These are phyloP conservation scores for Zoysia pacifica DNA, from an alignment of 176 grass and related monocot species.

Conservation along the genomic window DNA sequence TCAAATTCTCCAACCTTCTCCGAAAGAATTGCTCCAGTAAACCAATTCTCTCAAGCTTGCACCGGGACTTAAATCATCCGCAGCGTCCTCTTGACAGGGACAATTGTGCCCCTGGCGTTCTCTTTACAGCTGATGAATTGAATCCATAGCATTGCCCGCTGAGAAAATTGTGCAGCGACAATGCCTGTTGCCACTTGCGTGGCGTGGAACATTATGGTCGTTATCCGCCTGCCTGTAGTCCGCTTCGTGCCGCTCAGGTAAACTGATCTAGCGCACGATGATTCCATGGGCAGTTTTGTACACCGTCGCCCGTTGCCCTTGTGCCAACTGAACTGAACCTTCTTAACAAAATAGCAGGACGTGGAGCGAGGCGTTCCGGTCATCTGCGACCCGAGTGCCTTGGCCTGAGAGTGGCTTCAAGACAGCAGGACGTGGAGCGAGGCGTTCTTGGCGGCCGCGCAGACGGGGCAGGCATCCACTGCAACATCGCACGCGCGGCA, in stretches of 20 bases:
- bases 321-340: too few relatives aligned
- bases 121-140: background rate
- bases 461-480: conserved; percentile 50
- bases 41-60: background rate
- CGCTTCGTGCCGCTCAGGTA: background rate
- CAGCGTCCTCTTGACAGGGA: background rate
- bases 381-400: background rate
- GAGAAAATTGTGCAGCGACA: background rate
- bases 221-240: background rate
- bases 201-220: background rate
- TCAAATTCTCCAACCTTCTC: background rate
- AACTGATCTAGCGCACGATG: background rate
- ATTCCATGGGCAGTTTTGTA: background rate
- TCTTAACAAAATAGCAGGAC: background rate
- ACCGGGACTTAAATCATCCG: background rate
- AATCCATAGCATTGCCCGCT: background rate
- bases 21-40: background rate
- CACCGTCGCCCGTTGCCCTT: too few relatives aligned
- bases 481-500: conserved; percentile 46
- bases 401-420: background rate
- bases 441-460: conserved; percentile 41
- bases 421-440: conserved; percentile 39
- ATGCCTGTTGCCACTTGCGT: background rate
- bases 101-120: background rate
- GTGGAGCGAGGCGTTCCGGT: too few relatives aligned